Conservation (phyloP, 805 yeast species). For the Hagleromyces aurorensis region DNA sequence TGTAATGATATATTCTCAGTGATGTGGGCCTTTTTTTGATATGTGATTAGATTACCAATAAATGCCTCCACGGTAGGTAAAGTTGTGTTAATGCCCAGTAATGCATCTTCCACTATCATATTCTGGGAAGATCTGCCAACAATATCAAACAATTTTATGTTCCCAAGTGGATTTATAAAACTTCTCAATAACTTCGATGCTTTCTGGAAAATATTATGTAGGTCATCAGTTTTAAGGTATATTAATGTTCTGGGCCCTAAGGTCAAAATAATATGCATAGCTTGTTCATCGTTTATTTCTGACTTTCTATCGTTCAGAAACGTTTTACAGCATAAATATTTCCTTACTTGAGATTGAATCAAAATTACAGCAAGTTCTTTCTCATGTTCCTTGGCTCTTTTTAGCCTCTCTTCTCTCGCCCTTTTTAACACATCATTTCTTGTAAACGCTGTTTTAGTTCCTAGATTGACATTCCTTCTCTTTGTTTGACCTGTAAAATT, state of each 20-base stretch:
- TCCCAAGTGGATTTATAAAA: conserved; percentile 10
- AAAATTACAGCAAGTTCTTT: conserved; percentile 41
- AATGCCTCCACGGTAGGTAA: conserved; percentile 4
- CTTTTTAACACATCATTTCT: conserved; percentile 45
- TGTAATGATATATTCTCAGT: conserved; percentile 1
- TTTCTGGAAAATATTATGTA: conserved; percentile 4
- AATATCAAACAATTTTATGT: conserved; percentile 7
- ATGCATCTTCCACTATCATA: conserved; percentile 4
- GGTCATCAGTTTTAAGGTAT: conserved; percentile 7
- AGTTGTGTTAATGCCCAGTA: conserved; percentile 7
- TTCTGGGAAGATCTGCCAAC: conserved; percentile 9
- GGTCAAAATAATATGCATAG: conserved; percentile 23
- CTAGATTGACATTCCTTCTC: conserved; percentile 54
- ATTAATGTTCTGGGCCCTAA: conserved; percentile 26
- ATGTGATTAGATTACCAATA: conserved; percentile 4
- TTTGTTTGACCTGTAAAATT: conserved; percentile 63
- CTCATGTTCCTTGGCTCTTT: conserved; percentile 49
- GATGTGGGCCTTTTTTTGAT: conserved; percentile 4
- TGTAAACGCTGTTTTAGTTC: conserved; percentile 34
- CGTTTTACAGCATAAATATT: conserved; percentile 30
- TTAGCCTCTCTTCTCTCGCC: conserved; percentile 57
- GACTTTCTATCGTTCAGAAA: conserved; percentile 19
- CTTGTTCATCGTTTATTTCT: conserved; percentile 15
- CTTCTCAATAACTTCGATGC: conserved; percentile 7
- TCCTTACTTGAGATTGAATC: conserved; percentile 44